phyloP scores from a whole-genome alignment of 352 stramenopile species.

The Phytophthora cryptogea region DNA sequence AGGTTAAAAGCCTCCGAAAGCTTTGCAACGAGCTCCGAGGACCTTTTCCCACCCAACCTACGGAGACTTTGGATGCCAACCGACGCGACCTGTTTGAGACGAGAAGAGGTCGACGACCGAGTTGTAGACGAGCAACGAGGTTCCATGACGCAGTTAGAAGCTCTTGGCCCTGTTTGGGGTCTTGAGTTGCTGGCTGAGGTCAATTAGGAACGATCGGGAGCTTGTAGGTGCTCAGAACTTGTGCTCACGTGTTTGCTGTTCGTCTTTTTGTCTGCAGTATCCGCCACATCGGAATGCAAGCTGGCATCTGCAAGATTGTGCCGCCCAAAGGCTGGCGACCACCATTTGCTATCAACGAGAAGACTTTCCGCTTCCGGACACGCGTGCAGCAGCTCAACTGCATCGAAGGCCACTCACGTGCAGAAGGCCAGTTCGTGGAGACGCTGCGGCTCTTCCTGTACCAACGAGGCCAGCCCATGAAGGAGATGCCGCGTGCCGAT shows the following conservation, averaged over 20 bases:
- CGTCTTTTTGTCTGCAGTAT: conserved; percentile 51
- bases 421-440: conserved; percentile 84
- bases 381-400: conserved; percentile 96
- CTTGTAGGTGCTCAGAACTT: neutral
- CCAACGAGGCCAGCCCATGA: conserved; percentile 74
- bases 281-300: conserved; percentile 90
- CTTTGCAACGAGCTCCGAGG: neutral
- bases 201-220: neutral
- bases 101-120: conserved; percentile 8
- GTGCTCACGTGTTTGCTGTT: conserved; percentile 6
- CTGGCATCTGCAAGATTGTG: conserved; percentile 99
- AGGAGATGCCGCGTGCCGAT: conserved; percentile 71
- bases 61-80: conserved; percentile 17
- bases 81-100: conserved; percentile 15
- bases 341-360: conserved; percentile 87
- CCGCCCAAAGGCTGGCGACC: conserved; percentile 95
- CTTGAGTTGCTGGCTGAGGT: neutral
- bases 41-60: conserved; percentile 1
- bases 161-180: neutral
- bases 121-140: neutral
- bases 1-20: neutral
- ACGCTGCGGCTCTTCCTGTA: conserved; percentile 84
- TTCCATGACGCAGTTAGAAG: neutral
- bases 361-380: conserved; percentile 92
- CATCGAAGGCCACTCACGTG: conserved; percentile 80